Percentiles rank a stretch among this genome's conserved stretches.
phyloP scores from a whole-genome alignment of 768 basidiomycete species.

The Lentinula detonsa region DNA sequence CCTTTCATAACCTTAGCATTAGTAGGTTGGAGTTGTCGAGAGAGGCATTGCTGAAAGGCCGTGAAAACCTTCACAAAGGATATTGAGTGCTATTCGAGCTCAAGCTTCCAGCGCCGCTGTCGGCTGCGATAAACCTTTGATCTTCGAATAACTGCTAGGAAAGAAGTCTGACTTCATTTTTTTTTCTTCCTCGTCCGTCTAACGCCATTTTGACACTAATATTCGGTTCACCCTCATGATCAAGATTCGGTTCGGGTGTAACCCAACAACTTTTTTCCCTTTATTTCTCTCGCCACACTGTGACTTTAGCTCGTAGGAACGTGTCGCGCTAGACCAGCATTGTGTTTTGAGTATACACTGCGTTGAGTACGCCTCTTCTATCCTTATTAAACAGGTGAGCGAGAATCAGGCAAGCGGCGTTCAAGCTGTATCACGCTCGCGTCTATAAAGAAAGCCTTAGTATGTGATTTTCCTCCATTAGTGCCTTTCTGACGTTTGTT shows the following conservation, averaged over 20 bases:
- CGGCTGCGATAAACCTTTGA: neutral
- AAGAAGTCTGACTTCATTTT: neutral
- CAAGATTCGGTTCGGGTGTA: neutral
- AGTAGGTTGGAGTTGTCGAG: no score
- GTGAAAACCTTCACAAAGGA: no score
- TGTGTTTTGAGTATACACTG: neutral
- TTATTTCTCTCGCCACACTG: neutral
- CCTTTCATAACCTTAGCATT: no score
- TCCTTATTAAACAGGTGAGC: neutral
- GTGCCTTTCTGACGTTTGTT: neutral
- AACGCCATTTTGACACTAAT: neutral
- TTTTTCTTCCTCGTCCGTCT: neutral
- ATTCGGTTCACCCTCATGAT: neutral
- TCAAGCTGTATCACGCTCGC: neutral
- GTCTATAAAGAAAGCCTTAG: neutral
- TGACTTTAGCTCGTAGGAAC: neutral
- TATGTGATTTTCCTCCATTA: neutral
- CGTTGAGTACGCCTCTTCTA: neutral
- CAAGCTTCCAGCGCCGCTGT: neutral
- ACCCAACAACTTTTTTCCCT: neutral
- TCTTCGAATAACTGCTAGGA: neutral
- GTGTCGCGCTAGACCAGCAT: neutral
- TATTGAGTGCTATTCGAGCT: neutral
- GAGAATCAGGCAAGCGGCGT: neutral
- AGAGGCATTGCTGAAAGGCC: no score